Conservation (phyloP, 179 eudicot genomes). For the Sideroxylon spinosum region DNA sequence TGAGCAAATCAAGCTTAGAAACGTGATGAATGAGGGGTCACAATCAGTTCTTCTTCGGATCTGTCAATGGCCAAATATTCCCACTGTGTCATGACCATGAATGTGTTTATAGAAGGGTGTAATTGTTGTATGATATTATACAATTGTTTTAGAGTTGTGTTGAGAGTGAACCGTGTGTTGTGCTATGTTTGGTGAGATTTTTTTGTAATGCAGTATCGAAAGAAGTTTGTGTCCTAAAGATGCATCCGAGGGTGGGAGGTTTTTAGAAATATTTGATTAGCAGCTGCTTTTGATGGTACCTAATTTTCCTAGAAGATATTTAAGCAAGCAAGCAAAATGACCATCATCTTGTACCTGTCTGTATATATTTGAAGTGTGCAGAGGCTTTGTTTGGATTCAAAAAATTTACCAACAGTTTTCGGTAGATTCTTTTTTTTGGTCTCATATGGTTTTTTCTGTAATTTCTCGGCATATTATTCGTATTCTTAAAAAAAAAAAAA, state of each 20-base stretch:
- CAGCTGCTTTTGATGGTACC: neutral
- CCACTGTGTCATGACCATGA: constrained; percentile 54
- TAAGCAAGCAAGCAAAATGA: neutral
- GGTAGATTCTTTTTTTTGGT: no score
- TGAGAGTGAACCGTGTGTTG: neutral
- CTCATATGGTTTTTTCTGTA: no score
- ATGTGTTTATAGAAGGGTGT: constrained; percentile 8
- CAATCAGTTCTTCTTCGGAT: constrained; percentile 66
- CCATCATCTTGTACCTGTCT: no score
- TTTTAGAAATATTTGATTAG: neutral
- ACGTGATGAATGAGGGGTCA: constrained; percentile 84
- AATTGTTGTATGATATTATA: neutral
- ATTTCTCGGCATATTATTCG: no score
- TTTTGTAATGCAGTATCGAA: neutral
- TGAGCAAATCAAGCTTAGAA: constrained; percentile 82
- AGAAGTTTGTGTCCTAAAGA: neutral
- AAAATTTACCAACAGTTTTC: no score
- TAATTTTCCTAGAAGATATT: neutral
- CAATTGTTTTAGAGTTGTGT: neutral
- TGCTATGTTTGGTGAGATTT: constrained; percentile 7
- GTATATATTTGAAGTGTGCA: no score
- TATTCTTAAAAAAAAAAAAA: no score
- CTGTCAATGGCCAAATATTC: constrained; percentile 43
- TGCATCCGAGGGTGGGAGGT: neutral
- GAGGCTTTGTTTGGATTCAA: no score